These are phyloP conservation scores for Acacia pycnantha DNA, from an alignment of 331 rosid species.

Conservation along the genomic window DNA sequence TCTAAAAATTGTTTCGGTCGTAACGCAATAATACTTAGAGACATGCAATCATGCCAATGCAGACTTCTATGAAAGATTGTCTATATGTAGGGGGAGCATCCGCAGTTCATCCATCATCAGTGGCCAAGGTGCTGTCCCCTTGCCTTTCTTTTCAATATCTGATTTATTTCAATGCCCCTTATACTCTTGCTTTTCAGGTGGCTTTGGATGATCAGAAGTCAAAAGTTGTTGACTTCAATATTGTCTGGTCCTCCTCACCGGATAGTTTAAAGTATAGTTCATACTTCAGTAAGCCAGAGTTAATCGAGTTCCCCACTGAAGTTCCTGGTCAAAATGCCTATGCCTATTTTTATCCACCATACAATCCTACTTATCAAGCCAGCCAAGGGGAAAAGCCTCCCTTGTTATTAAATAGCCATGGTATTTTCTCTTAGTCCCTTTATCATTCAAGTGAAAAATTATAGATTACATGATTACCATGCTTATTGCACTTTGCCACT, in stretches of 20 bases:
- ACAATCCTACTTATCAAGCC: slow-evolving; percentile 64
- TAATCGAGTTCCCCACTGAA: slow-evolving; percentile 90
- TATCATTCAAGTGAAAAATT: too few species aligned
- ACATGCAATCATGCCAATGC: slow-evolving; percentile 33
- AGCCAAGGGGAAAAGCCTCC: slow-evolving; percentile 82
- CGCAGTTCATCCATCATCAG: slow-evolving; percentile 65
- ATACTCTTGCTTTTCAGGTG: slow-evolving; percentile 55
- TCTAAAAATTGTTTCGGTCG: slow-evolving; percentile 7
- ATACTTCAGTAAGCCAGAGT: slow-evolving; percentile 77
- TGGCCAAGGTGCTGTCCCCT: slow-evolving; percentile 63
- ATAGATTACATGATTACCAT: too few species aligned
- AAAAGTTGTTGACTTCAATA: slow-evolving; percentile 55
- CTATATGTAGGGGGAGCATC: slow-evolving; percentile 91
- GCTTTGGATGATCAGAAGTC: slow-evolving; percentile 53
- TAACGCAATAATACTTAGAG: slow-evolving; percentile 11
- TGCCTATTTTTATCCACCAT: slow-evolving; percentile 87
- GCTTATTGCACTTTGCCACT: not conserved
- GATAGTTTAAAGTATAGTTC: slow-evolving; percentile 68
- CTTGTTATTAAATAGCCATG: slow-evolving; percentile 80
- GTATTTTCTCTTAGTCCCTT: slow-evolving; percentile 43
- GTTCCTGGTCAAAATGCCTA: slow-evolving; percentile 89
- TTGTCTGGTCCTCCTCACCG: slow-evolving; percentile 87
- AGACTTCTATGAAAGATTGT: slow-evolving; percentile 62
- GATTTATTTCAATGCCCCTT: not conserved
- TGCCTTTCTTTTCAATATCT: not conserved